Evolutionary conservation across 2,329 filamentous ascomycete genomes (phyloP).

Genomic region (Hypoxylon sp.): DNA sequence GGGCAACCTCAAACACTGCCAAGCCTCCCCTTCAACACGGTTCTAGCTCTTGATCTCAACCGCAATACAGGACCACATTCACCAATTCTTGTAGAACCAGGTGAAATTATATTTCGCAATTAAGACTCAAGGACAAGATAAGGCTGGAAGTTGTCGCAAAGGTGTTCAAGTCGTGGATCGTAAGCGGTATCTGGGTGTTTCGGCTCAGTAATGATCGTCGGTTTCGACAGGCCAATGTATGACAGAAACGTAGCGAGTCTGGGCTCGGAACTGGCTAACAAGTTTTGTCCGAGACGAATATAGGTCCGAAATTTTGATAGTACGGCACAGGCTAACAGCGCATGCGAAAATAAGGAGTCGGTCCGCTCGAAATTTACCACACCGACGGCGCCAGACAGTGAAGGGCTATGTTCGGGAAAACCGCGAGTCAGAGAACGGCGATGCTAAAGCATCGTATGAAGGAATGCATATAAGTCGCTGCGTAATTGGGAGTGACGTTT

Average conservation of each 20-base stretch:
- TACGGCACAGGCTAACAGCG: constrained; percentile 17
- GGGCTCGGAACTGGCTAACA: constrained; percentile 35
- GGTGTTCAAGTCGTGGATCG: constrained; percentile 29
- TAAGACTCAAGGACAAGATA: constrained; percentile 9
- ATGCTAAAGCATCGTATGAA: constrained; percentile 37
- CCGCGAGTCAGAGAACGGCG: constrained; percentile 15
- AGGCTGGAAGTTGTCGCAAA: constrained; percentile 31
- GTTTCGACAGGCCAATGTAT: constrained; percentile 55
- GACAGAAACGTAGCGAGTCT: constrained; percentile 44
- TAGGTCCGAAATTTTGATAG: constrained; percentile 23
- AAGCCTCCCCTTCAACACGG: constrained; percentile 27
- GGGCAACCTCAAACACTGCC: constrained; percentile 2
- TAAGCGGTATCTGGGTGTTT: constrained; percentile 53
- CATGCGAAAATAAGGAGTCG: constrained; percentile 23
- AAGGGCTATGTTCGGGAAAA: constrained; percentile 10
- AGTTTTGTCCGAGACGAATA: constrained; percentile 34
- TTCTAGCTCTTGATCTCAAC: constrained; percentile 21
- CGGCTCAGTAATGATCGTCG: constrained; percentile 59
- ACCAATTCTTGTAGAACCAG: constrained; percentile 1
- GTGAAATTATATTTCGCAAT: constrained; percentile 8
- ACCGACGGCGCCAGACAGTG: constrained; percentile 12
- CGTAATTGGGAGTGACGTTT: constrained; percentile 24
- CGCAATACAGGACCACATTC: constrained; percentile 1
- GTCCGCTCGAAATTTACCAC: constrained; percentile 23
- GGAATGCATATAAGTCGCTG: constrained; percentile 36